Percentiles rank a stretch among this genome's conserved stretches.
phyloP scores from a whole-genome alignment of 2,329 filamentous ascomycete species.

The Aspergillus costaricaensis region DNA sequence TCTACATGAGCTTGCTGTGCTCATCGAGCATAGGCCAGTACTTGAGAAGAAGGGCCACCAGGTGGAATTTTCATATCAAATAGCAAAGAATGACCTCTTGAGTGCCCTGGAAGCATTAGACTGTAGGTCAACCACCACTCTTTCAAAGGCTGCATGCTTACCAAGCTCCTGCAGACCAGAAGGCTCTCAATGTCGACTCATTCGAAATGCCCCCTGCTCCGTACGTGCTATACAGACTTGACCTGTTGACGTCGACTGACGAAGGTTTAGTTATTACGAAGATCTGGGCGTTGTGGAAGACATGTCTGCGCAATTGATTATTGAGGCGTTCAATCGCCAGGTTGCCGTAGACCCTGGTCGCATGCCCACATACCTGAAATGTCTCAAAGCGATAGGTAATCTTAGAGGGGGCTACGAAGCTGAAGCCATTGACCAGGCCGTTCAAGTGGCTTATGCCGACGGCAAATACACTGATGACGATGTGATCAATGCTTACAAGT shows the following conservation, averaged over 20 bases:
- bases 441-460: conserved; percentile 59
- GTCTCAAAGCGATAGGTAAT: conserved; percentile 61
- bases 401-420: conserved; percentile 52
- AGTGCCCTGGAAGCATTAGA: conserved; percentile 36
- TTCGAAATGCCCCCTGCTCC: conserved; percentile 37
- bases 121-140: conserved; percentile 31
- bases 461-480: conserved; percentile 61
- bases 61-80: conserved; percentile 33
- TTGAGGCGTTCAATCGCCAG: conserved; percentile 65
- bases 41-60: conserved; percentile 40
- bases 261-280: conserved; percentile 54
- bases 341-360: conserved; percentile 56
- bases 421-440: conserved; percentile 59
- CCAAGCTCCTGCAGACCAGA: conserved; percentile 28
- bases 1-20: conserved; percentile 57
- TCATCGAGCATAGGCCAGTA: conserved; percentile 50
- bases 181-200: conserved; percentile 27
- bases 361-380: conserved; percentile 64
- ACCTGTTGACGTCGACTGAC: conserved; percentile 9
- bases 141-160: conserved; percentile 16
- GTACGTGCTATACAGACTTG: conserved; percentile 28
- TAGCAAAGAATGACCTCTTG: conserved; percentile 45
- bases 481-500: conserved; percentile 59
- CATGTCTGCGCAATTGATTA: conserved; percentile 63
- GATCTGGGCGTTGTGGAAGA: conserved; percentile 64